A percentile compares a stretch with the other conserved stretches of the same genome.
phyloP scores from a whole-genome alignment of 306 rosid species.

The Senna tora region DNA sequence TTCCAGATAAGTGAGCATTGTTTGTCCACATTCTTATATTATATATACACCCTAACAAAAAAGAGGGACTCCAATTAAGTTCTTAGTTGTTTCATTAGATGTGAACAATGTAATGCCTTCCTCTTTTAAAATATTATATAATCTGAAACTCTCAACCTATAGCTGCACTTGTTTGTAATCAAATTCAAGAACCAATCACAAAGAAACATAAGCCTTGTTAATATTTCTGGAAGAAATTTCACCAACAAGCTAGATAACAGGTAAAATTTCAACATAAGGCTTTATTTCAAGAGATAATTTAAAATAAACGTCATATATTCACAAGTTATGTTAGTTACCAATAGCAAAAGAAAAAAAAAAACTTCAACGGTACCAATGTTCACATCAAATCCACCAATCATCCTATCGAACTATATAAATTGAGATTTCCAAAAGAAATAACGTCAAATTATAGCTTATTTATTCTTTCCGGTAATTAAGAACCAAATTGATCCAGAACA shows the following conservation, averaged over 20 bases:
- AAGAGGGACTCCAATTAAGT: background rate
- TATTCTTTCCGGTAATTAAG: slow-evolving; percentile 5
- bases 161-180: background rate
- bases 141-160: background rate
- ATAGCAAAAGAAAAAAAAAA: background rate
- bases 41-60: background rate
- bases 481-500: background rate
- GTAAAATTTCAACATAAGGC: background rate
- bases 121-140: slow-evolving; percentile 1
- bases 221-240: background rate
- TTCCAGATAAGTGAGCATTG: background rate
- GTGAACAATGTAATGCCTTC: background rate
- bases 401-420: background rate
- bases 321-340: background rate
- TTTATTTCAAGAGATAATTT: background rate
- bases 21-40: background rate
- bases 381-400: background rate
- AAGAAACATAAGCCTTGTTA: background rate
- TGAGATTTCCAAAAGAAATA: background rate
- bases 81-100: background rate
- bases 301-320: background rate
- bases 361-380: background rate
- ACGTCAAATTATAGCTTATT: background rate
- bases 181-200: background rate
- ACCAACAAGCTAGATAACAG: background rate